A percentile compares a stretch with the other conserved stretches of the same genome.
Evolutionary conservation across 2,329 filamentous ascomycete species (phyloP).

Genomic region (Ophiocordyceps australis): DNA sequence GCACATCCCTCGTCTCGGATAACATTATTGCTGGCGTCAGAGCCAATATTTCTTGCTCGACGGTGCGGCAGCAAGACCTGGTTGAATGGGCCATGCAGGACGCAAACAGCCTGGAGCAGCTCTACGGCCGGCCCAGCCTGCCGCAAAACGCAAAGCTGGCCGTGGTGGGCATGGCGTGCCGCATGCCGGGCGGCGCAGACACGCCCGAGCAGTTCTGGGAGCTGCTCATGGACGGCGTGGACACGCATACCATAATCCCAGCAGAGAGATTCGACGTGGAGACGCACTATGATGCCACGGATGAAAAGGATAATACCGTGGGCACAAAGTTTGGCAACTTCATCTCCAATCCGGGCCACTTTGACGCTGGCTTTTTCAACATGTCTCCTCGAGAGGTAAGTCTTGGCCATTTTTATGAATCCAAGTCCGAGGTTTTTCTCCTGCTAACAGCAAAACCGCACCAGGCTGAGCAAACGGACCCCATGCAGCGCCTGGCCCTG

Average conservation of each 20-base stretch:
- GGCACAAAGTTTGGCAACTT: slow-evolving; percentile 18
- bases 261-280: slow-evolving; percentile 42
- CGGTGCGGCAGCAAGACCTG: background rate
- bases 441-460: too few relatives aligned
- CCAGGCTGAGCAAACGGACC: slow-evolving; percentile 40
- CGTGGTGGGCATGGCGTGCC: slow-evolving; percentile 47
- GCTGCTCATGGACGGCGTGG: slow-evolving; percentile 42
- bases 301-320: slow-evolving; percentile 43
- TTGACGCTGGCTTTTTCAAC: slow-evolving; percentile 55
- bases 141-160: slow-evolving; percentile 13
- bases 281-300: slow-evolving; percentile 41
- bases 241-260: slow-evolving; percentile 40
- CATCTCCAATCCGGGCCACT: slow-evolving; percentile 46
- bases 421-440: too few relatives aligned
- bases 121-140: background rate
- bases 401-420: too few relatives aligned
- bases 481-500: slow-evolving; percentile 45
- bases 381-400: slow-evolving; percentile 55
- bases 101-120: too few relatives aligned
- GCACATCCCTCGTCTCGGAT: background rate
- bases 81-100: background rate
- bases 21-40: background rate
- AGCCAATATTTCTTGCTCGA: background rate
- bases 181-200: slow-evolving; percentile 40
- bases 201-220: slow-evolving; percentile 45